Percentiles rank a stretch among this genome's conserved stretches.
Evolutionary conservation across 139 green algal genomes (phyloP).

Genomic region (Nannochloris sp.): DNA sequence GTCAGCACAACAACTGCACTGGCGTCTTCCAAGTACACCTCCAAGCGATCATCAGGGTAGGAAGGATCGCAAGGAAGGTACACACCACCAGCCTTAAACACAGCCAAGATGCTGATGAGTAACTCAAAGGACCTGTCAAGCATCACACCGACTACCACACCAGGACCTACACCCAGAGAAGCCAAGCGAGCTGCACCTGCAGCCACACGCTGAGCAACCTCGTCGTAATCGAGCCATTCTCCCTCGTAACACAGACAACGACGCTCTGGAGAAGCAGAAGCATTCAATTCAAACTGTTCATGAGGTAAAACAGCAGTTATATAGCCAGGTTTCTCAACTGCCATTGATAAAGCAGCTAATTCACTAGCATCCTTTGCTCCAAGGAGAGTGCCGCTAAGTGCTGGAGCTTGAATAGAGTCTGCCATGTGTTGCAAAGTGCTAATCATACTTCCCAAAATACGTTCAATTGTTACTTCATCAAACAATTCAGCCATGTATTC

Average conservation of each 20-base stretch:
- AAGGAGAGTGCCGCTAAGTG: too few relatives aligned
- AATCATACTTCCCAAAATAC: neutral
- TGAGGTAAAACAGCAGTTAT: too few relatives aligned
- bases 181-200: neutral
- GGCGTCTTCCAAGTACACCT: slow-evolving; percentile 38
- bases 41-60: slow-evolving; percentile 33
- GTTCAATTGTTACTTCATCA: neutral
- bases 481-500: neutral
- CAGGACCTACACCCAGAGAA: neutral
- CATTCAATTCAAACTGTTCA: neutral
- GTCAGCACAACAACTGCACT: too few relatives aligned
- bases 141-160: slow-evolving; percentile 19
- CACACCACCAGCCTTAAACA: slow-evolving; percentile 28
- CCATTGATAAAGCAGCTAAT: slow-evolving; percentile 7
- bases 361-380: too few relatives aligned
- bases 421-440: neutral
- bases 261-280: neutral
- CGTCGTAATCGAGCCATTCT: neutral
- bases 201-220: neutral
- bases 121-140: slow-evolving; percentile 36
- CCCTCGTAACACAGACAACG: neutral
- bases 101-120: slow-evolving; percentile 29
- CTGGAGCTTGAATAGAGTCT: too few relatives aligned
- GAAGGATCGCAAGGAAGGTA: slow-evolving; percentile 40
- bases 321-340: neutral